phyloP scores from a whole-genome alignment of 2,329 filamentous ascomycete genomes.

The Thyridium curvatum region DNA sequence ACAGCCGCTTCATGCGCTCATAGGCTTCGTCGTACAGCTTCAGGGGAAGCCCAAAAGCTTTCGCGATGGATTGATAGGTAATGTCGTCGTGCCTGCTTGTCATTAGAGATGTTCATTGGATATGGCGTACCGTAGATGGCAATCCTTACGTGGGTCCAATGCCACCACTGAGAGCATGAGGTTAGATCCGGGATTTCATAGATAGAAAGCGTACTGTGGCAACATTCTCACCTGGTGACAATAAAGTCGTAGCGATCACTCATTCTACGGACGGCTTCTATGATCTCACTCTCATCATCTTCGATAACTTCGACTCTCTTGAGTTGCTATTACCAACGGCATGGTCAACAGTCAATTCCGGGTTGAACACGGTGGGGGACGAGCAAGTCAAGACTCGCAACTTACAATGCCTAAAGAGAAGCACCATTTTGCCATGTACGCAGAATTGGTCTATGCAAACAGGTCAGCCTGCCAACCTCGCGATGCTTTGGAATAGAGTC shows the following conservation, averaged over 20 bases:
- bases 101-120: constrained; percentile 3
- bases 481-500: neutral
- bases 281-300: constrained; percentile 85
- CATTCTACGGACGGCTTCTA: constrained; percentile 83
- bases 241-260: constrained; percentile 88
- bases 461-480: constrained; percentile 1
- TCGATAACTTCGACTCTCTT: constrained; percentile 89
- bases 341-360: constrained; percentile 3
- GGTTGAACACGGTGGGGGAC: neutral
- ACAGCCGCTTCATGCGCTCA: constrained; percentile 76
- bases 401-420: constrained; percentile 54
- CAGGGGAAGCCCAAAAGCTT: constrained; percentile 74
- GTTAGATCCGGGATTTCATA: too few relatives aligned
- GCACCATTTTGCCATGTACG: constrained; percentile 59
- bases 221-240: constrained; percentile 74
- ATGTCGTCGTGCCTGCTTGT: constrained; percentile 83
- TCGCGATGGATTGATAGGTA: constrained; percentile 89
- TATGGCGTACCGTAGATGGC: neutral
- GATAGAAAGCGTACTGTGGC: too few relatives aligned
- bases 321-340: constrained; percentile 45
- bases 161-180: constrained; percentile 62
- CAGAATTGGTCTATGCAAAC: constrained; percentile 51
- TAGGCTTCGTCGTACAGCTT: constrained; percentile 72
- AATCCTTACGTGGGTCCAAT: constrained; percentile 82
- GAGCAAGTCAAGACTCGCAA: constrained; percentile 1